Evolutionary conservation across 202 grass and related monocot species (phyloP).

Genomic region (Carex sylvatica): DNA sequence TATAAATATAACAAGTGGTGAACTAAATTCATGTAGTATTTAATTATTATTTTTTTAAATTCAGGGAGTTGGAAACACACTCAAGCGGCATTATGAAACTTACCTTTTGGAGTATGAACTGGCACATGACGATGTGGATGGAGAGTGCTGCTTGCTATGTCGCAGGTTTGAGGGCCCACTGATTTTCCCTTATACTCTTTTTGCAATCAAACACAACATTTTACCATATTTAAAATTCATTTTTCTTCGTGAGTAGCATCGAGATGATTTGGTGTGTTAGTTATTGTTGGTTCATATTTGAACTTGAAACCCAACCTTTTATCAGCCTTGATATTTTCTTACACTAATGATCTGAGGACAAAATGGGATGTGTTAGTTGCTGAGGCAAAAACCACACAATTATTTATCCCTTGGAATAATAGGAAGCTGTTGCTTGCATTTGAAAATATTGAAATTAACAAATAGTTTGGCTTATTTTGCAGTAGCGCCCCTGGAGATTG

Average conservation of each 20-base stretch:
- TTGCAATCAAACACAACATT: neutral
- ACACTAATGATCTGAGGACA: neutral
- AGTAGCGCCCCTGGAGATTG: slow-evolving; percentile 63
- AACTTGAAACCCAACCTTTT: neutral
- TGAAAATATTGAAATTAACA: neutral
- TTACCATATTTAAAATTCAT: neutral
- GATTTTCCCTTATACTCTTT: neutral
- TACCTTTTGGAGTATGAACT: slow-evolving; percentile 79
- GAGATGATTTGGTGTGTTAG: slow-evolving; percentile 12
- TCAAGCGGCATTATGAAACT: slow-evolving; percentile 74
- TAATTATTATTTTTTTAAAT: slow-evolving; percentile 5
- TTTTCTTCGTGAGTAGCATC: neutral
- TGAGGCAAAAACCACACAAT: neutral
- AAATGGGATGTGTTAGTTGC: neutral
- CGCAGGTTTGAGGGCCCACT: slow-evolving; percentile 36
- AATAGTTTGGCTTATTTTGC: slow-evolving; percentile 22
- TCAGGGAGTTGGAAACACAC: slow-evolving; percentile 69
- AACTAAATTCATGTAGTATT: neutral
- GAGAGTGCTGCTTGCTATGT: slow-evolving; percentile 72
- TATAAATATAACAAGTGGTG: neutral
- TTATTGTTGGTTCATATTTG: neutral
- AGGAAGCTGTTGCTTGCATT: neutral
- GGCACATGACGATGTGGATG: slow-evolving; percentile 54
- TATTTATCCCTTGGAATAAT: neutral
- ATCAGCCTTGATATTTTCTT: neutral